A percentile compares a stretch with the other conserved stretches of the same genome.
Evolutionary conservation across 2,329 filamentous ascomycete species (phyloP).

Genomic region (Hyphodiscus sp.): DNA sequence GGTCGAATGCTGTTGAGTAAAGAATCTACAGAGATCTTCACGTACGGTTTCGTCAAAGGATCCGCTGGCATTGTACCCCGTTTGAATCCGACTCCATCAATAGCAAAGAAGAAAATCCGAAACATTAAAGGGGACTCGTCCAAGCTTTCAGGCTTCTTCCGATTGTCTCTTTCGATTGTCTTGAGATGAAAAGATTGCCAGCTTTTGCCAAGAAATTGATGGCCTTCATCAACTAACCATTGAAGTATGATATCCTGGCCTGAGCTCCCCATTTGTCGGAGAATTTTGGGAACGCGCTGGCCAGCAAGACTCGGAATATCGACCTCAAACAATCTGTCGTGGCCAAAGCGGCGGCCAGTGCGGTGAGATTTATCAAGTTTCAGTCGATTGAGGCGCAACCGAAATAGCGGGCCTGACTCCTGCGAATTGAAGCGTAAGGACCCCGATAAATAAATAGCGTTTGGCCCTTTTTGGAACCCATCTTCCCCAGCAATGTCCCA

Average conservation of each 20-base stretch:
- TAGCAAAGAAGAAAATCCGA: constrained; percentile 49
- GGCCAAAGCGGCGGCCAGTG: constrained; percentile 47
- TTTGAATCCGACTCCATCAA: constrained; percentile 33
- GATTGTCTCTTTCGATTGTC: constrained; percentile 19
- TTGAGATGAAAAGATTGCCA: constrained; percentile 28
- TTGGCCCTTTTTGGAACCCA: constrained; percentile 29
- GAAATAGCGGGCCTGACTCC: constrained; percentile 37
- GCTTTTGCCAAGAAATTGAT: constrained; percentile 22
- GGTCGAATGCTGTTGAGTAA: constrained; percentile 50
- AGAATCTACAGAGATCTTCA: constrained; percentile 30
- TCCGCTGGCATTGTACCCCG: not conserved
- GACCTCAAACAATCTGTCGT: constrained; percentile 53
- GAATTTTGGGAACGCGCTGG: constrained; percentile 20
- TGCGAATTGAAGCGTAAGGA: constrained; percentile 33
- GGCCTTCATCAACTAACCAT: constrained; percentile 33
- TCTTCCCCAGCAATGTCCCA: constrained; percentile 33
- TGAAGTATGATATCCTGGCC: constrained; percentile 32
- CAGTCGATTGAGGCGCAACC: constrained; percentile 42
- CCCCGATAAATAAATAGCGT: constrained; percentile 39
- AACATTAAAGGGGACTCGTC: constrained; percentile 33
- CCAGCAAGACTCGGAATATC: constrained; percentile 40
- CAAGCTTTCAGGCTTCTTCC: constrained; percentile 33
- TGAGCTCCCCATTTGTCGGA: constrained; percentile 29
- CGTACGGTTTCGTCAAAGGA: not conserved
- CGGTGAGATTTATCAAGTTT: constrained; percentile 44